Evolutionary conservation across 805 yeast species (phyloP).

Genomic region (Saccharomycopsis fibuligera): DNA sequence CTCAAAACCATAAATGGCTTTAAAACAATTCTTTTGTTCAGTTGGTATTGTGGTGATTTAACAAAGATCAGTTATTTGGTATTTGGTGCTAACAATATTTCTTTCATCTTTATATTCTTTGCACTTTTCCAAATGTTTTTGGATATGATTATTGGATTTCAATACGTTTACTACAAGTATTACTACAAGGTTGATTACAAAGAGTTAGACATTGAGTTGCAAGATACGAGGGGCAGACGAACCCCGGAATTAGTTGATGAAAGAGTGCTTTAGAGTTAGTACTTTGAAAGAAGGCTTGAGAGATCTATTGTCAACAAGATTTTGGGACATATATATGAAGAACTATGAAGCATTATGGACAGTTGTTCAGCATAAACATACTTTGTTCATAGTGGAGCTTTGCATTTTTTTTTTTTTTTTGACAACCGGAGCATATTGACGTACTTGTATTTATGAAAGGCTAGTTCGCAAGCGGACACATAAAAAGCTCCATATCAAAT

Average conservation of each 20-base stretch:
- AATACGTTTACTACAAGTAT: constrained; percentile 57
- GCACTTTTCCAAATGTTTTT: constrained; percentile 73
- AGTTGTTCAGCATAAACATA: no score
- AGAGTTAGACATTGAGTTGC: constrained; percentile 8
- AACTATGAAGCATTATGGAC: no score
- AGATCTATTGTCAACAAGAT: no score
- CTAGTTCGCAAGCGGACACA: no score
- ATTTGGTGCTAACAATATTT: constrained; percentile 70
- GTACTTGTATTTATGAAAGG: no score
- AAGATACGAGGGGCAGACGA: not conserved
- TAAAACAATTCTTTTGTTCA: constrained; percentile 62
- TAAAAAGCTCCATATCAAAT: no score
- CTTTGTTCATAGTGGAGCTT: no score
- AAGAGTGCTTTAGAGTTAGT: no score
- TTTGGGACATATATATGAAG: no score
- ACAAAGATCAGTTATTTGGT: constrained; percentile 67
- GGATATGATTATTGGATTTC: constrained; percentile 67
- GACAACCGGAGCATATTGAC: no score
- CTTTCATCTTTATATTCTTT: constrained; percentile 57
- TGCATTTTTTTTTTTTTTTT: no score
- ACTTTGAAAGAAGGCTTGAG: no score
- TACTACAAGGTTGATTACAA: constrained; percentile 24
- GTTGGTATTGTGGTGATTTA: constrained; percentile 88
- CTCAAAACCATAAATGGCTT: constrained; percentile 70
- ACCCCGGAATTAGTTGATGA: not conserved